These are phyloP conservation scores for Aquilaria agallochum DNA, from an alignment of 441 rosid genomes.

Conservation along the genomic window DNA sequence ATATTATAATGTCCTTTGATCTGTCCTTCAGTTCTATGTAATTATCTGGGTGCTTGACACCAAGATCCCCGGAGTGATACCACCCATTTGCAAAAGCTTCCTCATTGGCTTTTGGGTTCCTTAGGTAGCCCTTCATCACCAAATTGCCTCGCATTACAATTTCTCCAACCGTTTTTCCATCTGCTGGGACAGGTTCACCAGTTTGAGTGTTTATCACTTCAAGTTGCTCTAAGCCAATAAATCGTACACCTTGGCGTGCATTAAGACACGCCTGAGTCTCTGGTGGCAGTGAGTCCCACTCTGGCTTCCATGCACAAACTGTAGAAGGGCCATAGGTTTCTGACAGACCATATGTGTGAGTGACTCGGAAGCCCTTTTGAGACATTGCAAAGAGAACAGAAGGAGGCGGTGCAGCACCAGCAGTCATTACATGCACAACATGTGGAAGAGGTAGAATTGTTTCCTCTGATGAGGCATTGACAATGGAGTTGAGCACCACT, in stretches of 20 bases:
- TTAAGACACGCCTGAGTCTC: neutral
- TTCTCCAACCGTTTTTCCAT: slow-evolving; percentile 21
- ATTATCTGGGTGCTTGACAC: slow-evolving; percentile 22
- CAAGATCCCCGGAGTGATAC: slow-evolving; percentile 21
- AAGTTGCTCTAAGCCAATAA: slow-evolving; percentile 1
- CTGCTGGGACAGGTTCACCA: slow-evolving; percentile 14
- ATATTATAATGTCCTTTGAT: slow-evolving; percentile 8
- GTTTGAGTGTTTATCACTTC: slow-evolving; percentile 21
- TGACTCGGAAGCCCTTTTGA: slow-evolving; percentile 60
- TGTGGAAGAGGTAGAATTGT: slow-evolving; percentile 25
- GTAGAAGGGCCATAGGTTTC: slow-evolving; percentile 92
- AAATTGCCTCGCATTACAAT: slow-evolving; percentile 23
- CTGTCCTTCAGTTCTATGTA: slow-evolving; percentile 29
- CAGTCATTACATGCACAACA: slow-evolving; percentile 24
- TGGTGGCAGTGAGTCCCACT: neutral
- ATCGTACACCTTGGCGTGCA: slow-evolving; percentile 10
- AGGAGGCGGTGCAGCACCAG: slow-evolving; percentile 28
- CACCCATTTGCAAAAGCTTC: slow-evolving; percentile 7
- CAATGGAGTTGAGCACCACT: slow-evolving; percentile 21
- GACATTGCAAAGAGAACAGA: neutral
- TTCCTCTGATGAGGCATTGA: slow-evolving; percentile 19
- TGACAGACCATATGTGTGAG: slow-evolving; percentile 89
- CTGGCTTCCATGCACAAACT: slow-evolving; percentile 83
- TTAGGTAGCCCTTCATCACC: slow-evolving; percentile 21
- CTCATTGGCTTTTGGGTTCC: slow-evolving; percentile 8